Percentiles rank a stretch among this genome's conserved stretches.
Conservation (phyloP, 2,329 filamentous ascomycete species). For the Hypoxylon sp. region DNA sequence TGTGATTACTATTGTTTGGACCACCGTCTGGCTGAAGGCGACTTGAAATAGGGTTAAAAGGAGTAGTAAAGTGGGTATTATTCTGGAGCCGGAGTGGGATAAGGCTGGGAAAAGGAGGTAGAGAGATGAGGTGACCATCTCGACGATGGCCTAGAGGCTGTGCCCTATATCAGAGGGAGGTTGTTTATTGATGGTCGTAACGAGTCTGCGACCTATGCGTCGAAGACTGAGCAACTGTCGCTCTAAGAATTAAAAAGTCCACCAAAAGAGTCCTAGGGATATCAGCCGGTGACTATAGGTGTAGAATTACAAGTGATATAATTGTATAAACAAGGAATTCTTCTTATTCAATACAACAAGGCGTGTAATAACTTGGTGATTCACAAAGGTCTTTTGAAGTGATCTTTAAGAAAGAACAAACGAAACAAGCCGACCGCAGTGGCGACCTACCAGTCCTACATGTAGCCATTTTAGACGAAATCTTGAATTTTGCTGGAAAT, state of each 20-base stretch:
- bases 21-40: constrained; percentile 48
- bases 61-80: constrained; percentile 25
- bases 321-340: constrained; percentile 24
- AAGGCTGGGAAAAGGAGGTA: neutral
- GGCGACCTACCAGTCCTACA: constrained; percentile 15
- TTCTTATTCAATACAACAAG: constrained; percentile 9
- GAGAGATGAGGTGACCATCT: neutral
- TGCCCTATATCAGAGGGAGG: constrained; percentile 3
- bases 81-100: constrained; percentile 10
- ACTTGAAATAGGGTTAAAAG: constrained; percentile 19
- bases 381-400: constrained; percentile 26
- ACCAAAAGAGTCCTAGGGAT: neutral
- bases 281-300: constrained; percentile 3
- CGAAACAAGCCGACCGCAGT: constrained; percentile 10
- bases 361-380: constrained; percentile 31
- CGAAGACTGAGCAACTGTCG: constrained; percentile 13
- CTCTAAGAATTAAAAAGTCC: constrained; percentile 8
- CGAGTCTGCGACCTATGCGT: constrained; percentile 12
- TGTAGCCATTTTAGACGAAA: neutral
- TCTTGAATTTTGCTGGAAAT: constrained; percentile 5
- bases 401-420: constrained; percentile 23
- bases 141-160: constrained; percentile 2
- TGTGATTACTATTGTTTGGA: constrained; percentile 52
- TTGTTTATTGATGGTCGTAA: neutral
- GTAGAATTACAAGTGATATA: constrained; percentile 6